phyloP scores from a whole-genome alignment of 129 eudicot genomes.

The Dittrichia graveolens region DNA sequence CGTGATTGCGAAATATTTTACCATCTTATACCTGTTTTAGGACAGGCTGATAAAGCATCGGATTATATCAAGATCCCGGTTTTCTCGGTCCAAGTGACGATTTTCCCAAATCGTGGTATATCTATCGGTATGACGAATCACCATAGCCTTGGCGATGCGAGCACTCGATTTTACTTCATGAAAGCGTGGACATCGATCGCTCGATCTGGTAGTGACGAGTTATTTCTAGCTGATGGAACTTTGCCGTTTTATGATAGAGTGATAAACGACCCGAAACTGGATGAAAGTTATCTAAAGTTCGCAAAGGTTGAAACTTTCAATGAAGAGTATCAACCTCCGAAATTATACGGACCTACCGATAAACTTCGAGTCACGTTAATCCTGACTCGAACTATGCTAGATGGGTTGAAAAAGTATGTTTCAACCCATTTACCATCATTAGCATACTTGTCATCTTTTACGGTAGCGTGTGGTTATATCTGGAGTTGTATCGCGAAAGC shows the following conservation, averaged over 20 bases:
- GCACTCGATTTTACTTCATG: constrained; percentile 32
- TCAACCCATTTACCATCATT: constrained; percentile 13
- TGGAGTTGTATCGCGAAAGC: constrained; percentile 38
- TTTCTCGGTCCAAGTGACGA: constrained; percentile 43
- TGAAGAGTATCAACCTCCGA: background rate
- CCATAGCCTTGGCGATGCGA: constrained; percentile 44
- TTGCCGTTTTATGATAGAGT: constrained; percentile 36
- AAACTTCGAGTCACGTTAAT: constrained; percentile 39
- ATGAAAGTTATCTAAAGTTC: constrained; percentile 18
- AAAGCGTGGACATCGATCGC: constrained; percentile 44
- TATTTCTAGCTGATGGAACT: constrained; percentile 2
- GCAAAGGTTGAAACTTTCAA: background rate
- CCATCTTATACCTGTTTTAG: constrained; percentile 31
- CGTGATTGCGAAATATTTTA: constrained; percentile 38
- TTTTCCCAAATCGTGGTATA: constrained; percentile 46
- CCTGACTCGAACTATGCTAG: constrained; percentile 22
- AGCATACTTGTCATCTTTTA: constrained; percentile 37
- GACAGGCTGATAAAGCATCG: background rate
- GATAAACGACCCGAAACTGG: constrained; percentile 25
- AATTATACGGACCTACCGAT: background rate
- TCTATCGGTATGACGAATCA: constrained; percentile 41
- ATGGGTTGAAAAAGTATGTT: constrained; percentile 28
- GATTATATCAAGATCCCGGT: constrained; percentile 26
- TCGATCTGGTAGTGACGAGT: constrained; percentile 24
- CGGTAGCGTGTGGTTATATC: constrained; percentile 28